A percentile compares a stretch with the other conserved stretches of the same genome.
phyloP scores from a whole-genome alignment of 352 stramenopile species.

The Phytophthora macrochlamydospora region DNA sequence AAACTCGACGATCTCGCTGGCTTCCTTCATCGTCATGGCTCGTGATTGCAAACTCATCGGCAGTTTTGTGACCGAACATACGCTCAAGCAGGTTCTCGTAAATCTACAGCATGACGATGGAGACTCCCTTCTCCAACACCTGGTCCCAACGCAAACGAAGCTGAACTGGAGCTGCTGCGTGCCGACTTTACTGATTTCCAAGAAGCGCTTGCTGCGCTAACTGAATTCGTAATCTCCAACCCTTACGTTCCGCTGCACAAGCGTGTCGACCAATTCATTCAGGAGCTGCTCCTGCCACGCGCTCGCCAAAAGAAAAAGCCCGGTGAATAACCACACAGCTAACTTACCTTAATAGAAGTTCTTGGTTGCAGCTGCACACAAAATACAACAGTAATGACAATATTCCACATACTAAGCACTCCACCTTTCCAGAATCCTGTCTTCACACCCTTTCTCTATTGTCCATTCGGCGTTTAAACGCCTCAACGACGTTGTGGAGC shows the following conservation, averaged over 20 bases:
- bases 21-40: constrained; percentile 63
- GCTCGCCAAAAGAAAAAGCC: constrained; percentile 73
- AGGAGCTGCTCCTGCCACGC: constrained; percentile 72
- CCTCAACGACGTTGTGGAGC: constrained; percentile 87
- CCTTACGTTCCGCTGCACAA: constrained; percentile 80
- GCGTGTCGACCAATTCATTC: constrained; percentile 78
- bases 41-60: constrained; percentile 80
- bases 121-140: constrained; percentile 3
- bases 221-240: constrained; percentile 81
- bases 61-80: constrained; percentile 80
- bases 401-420: constrained; percentile 1
- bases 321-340: constrained; percentile 20
- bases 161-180: constrained; percentile 45
- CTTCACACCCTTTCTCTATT: constrained; percentile 24
- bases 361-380: constrained; percentile 2
- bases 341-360: neutral
- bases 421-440: neutral
- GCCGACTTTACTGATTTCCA: constrained; percentile 74
- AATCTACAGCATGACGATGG: constrained; percentile 72
- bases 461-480: constrained; percentile 71
- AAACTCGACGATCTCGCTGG: constrained; percentile 72
- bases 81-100: constrained; percentile 76
- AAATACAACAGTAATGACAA: neutral
- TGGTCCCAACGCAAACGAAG: constrained; percentile 23
- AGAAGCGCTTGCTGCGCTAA: constrained; percentile 73